These are phyloP conservation scores for Yarrowia porcina DNA, from an alignment of 805 yeast species.

Conservation along the genomic window DNA sequence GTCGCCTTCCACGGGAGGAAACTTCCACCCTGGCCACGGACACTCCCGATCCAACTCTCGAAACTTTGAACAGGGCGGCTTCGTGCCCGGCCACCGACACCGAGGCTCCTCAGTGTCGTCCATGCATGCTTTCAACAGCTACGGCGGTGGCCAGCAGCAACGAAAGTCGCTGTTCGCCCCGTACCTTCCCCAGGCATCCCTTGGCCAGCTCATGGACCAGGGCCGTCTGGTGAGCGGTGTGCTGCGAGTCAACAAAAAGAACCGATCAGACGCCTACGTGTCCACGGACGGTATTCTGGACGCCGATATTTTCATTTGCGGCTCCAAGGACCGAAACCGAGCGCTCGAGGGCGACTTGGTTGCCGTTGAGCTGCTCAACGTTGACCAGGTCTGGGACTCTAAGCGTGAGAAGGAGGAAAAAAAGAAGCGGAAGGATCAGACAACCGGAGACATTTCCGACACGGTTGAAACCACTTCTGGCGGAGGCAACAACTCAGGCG, in stretches of 20 bases:
- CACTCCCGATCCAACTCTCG: constrained; percentile 47
- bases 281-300: constrained; percentile 93
- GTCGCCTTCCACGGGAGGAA: constrained; percentile 20
- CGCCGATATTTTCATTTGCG: constrained; percentile 96
- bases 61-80: constrained; percentile 37
- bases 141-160: constrained; percentile 39
- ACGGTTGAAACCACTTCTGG: constrained; percentile 33
- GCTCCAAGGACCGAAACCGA: constrained; percentile 96
- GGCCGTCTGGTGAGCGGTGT: constrained; percentile 92
- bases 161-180: constrained; percentile 84
- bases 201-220: constrained; percentile 83
- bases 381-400: constrained; percentile 96
- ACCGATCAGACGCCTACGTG: constrained; percentile 97
- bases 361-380: constrained; percentile 89
- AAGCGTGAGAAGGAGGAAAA: constrained; percentile 97
- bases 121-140: constrained; percentile 34
- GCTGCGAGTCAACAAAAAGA: constrained; percentile 90
- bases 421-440: constrained; percentile 70
- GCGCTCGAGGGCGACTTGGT: constrained; percentile 96
- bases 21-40: constrained; percentile 38
- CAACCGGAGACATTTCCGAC: constrained; percentile 29
- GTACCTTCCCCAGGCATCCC: constrained; percentile 86
- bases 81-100: constrained; percentile 76
- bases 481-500: constrained; percentile 35
- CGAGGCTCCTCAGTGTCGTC: constrained; percentile 56